These are phyloP conservation scores for Viola pubescens DNA, from an alignment of 441 rosid species.

Conservation along the genomic window DNA sequence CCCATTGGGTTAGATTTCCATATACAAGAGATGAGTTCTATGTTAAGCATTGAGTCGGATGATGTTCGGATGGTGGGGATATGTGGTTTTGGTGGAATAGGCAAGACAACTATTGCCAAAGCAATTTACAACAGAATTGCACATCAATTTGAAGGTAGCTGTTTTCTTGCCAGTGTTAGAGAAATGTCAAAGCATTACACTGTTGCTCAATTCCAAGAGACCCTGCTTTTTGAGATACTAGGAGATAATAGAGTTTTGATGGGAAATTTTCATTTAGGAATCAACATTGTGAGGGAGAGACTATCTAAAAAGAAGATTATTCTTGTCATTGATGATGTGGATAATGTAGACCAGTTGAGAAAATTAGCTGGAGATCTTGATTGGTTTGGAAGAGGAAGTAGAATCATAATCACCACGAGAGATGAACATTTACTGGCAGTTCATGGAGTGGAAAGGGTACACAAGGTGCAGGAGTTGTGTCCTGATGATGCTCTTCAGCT, in stretches of 20 bases:
- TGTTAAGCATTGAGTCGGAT: slow-evolving; percentile 10
- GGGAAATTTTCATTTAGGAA: slow-evolving; percentile 13
- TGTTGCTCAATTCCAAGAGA: slow-evolving; percentile 11
- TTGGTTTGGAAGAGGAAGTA: slow-evolving; percentile 20
- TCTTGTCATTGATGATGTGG: slow-evolving; percentile 19
- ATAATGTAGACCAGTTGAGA: slow-evolving; percentile 14
- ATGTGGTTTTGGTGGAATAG: slow-evolving; percentile 18
- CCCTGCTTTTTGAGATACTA: slow-evolving; percentile 12
- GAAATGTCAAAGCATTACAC: slow-evolving; percentile 3
- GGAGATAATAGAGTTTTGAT: slow-evolving; percentile 3
- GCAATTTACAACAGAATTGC: slow-evolving; percentile 12
- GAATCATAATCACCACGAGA: slow-evolving; percentile 18
- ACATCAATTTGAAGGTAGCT: slow-evolving; percentile 14
- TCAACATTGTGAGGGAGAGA: slow-evolving; percentile 9
- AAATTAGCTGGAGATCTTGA: slow-evolving; percentile 5
- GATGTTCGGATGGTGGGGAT: slow-evolving; percentile 17
- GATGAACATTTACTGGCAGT: slow-evolving; percentile 13
- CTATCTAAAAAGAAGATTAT: slow-evolving; percentile 15
- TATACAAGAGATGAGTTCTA: slow-evolving; percentile 1
- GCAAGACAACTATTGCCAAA: slow-evolving; percentile 21
- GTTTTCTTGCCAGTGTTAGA: slow-evolving; percentile 18
- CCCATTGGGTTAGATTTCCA: slow-evolving; percentile 20
- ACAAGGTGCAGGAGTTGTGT: slow-evolving; percentile 9
- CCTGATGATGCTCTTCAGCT: slow-evolving; percentile 14
- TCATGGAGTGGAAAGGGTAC: background rate